Evolutionary conservation across 192 early-diverging fungal genomes (phyloP).

Genomic region (Chytriomyces hyalinus): DNA sequence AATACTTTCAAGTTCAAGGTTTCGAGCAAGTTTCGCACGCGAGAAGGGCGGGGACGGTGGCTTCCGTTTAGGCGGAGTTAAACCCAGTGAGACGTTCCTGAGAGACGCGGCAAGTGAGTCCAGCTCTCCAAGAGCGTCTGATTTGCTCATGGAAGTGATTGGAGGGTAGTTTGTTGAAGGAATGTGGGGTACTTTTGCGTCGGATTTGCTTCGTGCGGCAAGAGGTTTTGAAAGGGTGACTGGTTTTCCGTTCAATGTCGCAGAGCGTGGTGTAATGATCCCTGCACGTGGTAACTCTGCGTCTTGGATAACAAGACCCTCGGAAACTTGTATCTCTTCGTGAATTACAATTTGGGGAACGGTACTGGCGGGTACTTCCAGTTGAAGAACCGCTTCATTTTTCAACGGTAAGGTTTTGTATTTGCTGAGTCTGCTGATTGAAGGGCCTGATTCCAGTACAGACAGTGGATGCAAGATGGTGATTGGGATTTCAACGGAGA

Average conservation of each 20-base stretch:
- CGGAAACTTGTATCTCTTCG: too few species aligned
- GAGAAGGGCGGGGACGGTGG: not conserved
- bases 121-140: not conserved
- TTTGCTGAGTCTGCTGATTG: not conserved
- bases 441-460: not conserved
- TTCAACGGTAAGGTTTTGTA: not conserved
- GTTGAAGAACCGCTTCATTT: not conserved
- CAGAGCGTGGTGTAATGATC: conserved; percentile 3
- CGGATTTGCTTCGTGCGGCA: not conserved
- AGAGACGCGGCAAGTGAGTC: not conserved
- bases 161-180: too few species aligned
- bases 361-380: not conserved
- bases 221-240: not conserved
- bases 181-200: not conserved
- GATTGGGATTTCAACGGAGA: conserved; percentile 49
- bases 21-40: too few species aligned
- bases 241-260: not conserved
- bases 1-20: too few species aligned
- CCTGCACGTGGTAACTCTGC: not conserved
- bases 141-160: not conserved
- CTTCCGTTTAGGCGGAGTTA: not conserved
- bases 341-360: too few species aligned
- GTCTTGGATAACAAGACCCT: not conserved
- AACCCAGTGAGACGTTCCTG: not conserved
- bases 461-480: conserved; percentile 54